Conservation (phyloP, 441 rosid genomes). For the Biscutella auriculata region DNA sequence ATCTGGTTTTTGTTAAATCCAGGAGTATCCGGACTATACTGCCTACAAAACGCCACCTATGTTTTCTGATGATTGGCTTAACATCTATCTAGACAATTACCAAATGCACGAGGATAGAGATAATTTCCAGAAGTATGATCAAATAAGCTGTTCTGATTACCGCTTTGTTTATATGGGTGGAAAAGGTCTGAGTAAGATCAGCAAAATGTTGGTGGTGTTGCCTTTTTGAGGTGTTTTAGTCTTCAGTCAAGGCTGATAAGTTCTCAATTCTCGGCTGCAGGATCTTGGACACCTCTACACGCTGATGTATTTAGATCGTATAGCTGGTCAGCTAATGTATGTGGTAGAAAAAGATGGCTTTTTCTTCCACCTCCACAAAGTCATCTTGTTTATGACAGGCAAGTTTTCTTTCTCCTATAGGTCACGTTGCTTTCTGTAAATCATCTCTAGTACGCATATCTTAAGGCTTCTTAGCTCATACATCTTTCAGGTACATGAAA, state of each 20-base stretch:
- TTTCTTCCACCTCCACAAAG: slow-evolving; percentile 61
- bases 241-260: background rate
- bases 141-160: slow-evolving; percentile 80
- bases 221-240: slow-evolving; percentile 1
- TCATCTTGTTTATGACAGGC: slow-evolving; percentile 77
- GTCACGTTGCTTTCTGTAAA: background rate
- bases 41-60: slow-evolving; percentile 60
- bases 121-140: slow-evolving; percentile 35
- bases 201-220: background rate
- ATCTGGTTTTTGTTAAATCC: slow-evolving; percentile 17
- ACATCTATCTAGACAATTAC: slow-evolving; percentile 62
- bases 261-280: slow-evolving; percentile 30
- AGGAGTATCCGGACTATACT: slow-evolving; percentile 80
- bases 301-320: slow-evolving; percentile 95
- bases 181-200: slow-evolving; percentile 44
- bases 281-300: slow-evolving; percentile 96
- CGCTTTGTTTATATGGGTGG: slow-evolving; percentile 96
- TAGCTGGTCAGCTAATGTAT: slow-evolving; percentile 92
- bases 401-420: slow-evolving; percentile 12
- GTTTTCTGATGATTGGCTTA: slow-evolving; percentile 89
- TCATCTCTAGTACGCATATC: background rate
- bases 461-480: background rate
- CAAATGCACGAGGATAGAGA: slow-evolving; percentile 57
- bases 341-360: slow-evolving; percentile 85
- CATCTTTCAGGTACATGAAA: slow-evolving; percentile 54